phyloP scores from a whole-genome alignment of 2,329 filamentous ascomycete species.

The Paraphoma chrysanthemicola region DNA sequence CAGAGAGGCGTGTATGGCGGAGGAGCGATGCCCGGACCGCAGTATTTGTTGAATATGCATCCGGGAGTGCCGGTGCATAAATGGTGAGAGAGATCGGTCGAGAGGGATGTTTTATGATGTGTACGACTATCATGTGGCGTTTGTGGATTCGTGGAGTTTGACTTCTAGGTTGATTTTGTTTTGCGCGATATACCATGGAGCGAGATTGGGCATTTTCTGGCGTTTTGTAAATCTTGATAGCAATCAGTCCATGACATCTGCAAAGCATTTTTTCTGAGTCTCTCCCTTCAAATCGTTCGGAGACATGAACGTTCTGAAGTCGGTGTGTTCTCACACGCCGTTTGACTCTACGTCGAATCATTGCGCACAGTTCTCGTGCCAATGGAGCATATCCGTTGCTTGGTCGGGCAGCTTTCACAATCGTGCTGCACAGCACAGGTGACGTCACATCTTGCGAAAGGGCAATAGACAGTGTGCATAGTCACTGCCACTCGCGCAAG shows the following conservation, averaged over 20 bases:
- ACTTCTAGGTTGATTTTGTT: background rate
- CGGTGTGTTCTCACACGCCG: too few relatives aligned
- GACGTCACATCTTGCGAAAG: too few relatives aligned
- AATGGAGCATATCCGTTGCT: too few relatives aligned
- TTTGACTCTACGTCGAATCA: too few relatives aligned
- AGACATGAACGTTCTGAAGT: too few relatives aligned
- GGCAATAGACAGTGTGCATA: too few relatives aligned
- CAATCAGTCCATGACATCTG: background rate
- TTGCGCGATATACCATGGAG: background rate
- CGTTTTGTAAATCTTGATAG: background rate
- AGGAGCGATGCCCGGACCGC: constrained; percentile 44
- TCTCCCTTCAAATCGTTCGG: too few relatives aligned
- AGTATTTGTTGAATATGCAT: constrained; percentile 49
- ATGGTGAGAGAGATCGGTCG: constrained; percentile 6
- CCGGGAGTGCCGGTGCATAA: constrained; percentile 43
- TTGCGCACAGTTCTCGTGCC: too few relatives aligned
- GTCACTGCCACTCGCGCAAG: background rate
- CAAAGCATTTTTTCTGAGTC: background rate
- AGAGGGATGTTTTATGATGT: background rate
- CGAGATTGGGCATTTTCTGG: background rate
- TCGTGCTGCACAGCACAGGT: too few relatives aligned
- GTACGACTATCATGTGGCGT: background rate
- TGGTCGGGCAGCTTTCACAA: too few relatives aligned
- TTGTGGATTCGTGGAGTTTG: background rate
- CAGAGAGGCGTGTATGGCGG: constrained; percentile 31